A percentile compares a stretch with the other conserved stretches of the same genome.
phyloP scores from a whole-genome alignment of 2,329 filamentous ascomycete genomes.

The Ophiostoma sp. region DNA sequence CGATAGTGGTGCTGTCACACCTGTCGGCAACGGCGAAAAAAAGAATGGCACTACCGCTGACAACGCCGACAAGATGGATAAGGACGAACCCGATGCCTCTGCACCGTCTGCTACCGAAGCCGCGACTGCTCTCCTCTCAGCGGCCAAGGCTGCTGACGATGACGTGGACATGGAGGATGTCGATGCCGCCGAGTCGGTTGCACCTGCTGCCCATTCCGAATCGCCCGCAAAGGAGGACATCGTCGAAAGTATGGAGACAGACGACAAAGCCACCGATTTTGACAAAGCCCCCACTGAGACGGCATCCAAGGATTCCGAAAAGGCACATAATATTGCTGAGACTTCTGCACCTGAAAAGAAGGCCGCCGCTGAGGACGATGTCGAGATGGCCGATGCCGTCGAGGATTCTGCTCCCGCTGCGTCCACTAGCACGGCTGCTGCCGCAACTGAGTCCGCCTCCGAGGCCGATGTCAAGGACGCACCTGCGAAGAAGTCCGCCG shows the following conservation, averaged over 20 bases:
- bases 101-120: not conserved
- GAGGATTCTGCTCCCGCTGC: not conserved
- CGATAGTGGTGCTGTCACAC: not conserved
- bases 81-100: slow-evolving; percentile 14
- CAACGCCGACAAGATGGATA: not conserved
- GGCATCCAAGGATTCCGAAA: not conserved
- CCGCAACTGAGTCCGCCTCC: not conserved
- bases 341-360: not conserved
- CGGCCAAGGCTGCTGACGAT: not conserved
- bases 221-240: not conserved
- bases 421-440: not conserved
- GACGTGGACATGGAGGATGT: slow-evolving; percentile 14
- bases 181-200: not conserved
- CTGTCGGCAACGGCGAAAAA: slow-evolving; percentile 8
- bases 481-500: not conserved
- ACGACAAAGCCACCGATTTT: not conserved
- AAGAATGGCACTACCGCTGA: not conserved
- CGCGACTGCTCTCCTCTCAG: not conserved
- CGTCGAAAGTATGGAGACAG: slow-evolving; percentile 1
- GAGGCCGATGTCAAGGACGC: not conserved
- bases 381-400: slow-evolving; percentile 32
- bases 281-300: not conserved
- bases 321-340: not conserved
- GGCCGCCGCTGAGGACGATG: not conserved
- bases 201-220: not conserved